Evolutionary conservation across 1,139 yeast species (phyloP).

Genomic region (Candida frijolesensis): DNA sequence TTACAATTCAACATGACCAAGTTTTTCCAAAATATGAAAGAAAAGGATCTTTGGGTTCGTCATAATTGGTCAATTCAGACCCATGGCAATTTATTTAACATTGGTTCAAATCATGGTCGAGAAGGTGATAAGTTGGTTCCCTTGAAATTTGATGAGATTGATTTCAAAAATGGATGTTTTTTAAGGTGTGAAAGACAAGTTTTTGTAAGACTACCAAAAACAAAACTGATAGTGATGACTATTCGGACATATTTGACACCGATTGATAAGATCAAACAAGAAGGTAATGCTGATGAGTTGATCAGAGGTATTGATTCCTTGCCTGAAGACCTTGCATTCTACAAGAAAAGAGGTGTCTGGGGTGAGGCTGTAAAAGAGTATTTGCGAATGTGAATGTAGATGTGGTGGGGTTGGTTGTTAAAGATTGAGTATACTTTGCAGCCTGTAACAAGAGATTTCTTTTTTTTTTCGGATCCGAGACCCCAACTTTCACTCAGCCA

Average conservation of each 20-base stretch:
- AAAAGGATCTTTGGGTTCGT: conserved; percentile 43
- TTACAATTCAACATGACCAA: conserved; percentile 39
- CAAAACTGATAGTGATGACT: conserved; percentile 43
- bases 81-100: conserved; percentile 28
- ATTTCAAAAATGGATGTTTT: conserved; percentile 38
- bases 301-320: conserved; percentile 59
- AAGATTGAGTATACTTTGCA: neutral
- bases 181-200: conserved; percentile 45
- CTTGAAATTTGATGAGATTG: conserved; percentile 31
- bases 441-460: neutral
- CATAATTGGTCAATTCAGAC: conserved; percentile 48
- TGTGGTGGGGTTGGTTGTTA: no score
- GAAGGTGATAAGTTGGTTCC: conserved; percentile 29
- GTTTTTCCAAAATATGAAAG: conserved; percentile 39
- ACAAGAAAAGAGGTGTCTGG: conserved; percentile 65
- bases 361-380: conserved; percentile 61
- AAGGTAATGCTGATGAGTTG: conserved; percentile 46
- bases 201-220: conserved; percentile 40
- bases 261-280: conserved; percentile 33
- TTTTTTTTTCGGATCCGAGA: conserved; percentile 4
- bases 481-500: neutral
- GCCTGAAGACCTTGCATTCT: conserved; percentile 59
- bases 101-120: conserved; percentile 36
- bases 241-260: conserved; percentile 46
- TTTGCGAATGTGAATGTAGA: conserved; percentile 19